Conservation (phyloP, 768 basidiomycete species). For the Punctularia strigosozonata region DNA sequence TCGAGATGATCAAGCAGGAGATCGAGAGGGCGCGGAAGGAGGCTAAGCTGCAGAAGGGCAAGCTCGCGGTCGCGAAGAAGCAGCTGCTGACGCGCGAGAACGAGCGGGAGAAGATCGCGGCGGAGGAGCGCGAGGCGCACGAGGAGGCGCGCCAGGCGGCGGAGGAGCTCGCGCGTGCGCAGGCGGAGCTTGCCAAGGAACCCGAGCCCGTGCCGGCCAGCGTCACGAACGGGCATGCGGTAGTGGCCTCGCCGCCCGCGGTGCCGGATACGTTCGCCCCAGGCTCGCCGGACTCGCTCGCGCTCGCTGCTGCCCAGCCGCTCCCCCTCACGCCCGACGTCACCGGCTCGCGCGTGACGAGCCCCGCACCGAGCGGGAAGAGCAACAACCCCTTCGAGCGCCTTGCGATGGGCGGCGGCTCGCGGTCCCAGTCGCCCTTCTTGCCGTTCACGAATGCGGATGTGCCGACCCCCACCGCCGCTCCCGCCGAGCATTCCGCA, state of each 20-base stretch:
- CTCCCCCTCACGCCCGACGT: conserved; percentile 64
- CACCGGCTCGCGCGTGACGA: conserved; percentile 26
- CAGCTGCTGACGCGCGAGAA: conserved; percentile 79
- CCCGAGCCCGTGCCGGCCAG: conserved; percentile 11
- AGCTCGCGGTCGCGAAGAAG: conserved; percentile 90
- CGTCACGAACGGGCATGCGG: conserved; percentile 14
- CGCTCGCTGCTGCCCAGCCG: conserved; percentile 58
- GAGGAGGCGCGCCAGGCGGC: conserved; percentile 38
- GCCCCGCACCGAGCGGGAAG: conserved; percentile 45
- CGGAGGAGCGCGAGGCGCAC: conserved; percentile 59
- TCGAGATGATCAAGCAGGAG: conserved; percentile 54
- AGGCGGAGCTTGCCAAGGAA: conserved; percentile 34
- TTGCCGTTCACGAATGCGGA: conserved; percentile 32
- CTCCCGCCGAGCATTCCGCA: conserved; percentile 14
- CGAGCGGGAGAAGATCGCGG: conserved; percentile 56
- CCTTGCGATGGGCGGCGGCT: conserved; percentile 23
- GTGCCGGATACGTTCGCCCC: conserved; percentile 30
- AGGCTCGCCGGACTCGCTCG: conserved; percentile 27
- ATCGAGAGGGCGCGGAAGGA: conserved; percentile 89
- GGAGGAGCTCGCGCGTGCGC: conserved; percentile 44
- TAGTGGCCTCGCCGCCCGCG: conserved; percentile 13
- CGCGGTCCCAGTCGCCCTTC: conserved; percentile 52
- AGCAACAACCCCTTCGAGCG: conserved; percentile 64
- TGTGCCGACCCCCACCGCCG: conserved; percentile 22
- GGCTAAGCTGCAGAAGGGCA: conserved; percentile 91